phyloP scores from a whole-genome alignment of 2,329 filamentous ascomycete genomes.

The Trichoderma sp. region DNA sequence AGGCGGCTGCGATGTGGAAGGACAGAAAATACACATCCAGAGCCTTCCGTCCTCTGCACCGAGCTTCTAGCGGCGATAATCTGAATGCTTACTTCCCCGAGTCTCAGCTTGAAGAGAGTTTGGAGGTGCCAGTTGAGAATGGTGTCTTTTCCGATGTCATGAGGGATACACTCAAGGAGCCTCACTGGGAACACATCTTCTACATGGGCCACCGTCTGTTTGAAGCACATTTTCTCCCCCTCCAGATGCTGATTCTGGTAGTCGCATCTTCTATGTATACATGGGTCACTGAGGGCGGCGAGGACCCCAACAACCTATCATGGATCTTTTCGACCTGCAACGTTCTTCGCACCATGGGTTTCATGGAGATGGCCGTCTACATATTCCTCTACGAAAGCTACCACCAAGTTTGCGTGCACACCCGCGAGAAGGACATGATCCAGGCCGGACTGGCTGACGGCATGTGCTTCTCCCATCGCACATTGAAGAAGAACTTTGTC shows the following conservation, averaged over 20 bases:
- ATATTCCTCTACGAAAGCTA: constrained; percentile 66
- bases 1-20: constrained; percentile 54
- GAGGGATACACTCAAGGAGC: constrained; percentile 48
- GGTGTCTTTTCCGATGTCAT: constrained; percentile 55
- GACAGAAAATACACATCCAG: constrained; percentile 55
- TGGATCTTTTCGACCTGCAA: constrained; percentile 62
- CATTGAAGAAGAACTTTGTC: constrained; percentile 52
- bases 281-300: constrained; percentile 48
- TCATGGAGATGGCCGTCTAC: constrained; percentile 60
- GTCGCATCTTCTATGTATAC: constrained; percentile 60
- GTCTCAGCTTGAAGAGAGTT: constrained; percentile 38
- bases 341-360: constrained; percentile 57
- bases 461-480: constrained; percentile 62
- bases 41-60: constrained; percentile 55
- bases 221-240: constrained; percentile 69
- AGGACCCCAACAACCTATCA: constrained; percentile 50
- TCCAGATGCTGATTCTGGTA: constrained; percentile 64
- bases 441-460: constrained; percentile 60
- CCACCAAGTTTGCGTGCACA: constrained; percentile 58
- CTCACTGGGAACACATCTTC: constrained; percentile 54
- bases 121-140: constrained; percentile 43
- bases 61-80: constrained; percentile 39
- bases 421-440: constrained; percentile 64
- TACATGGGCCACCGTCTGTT: constrained; percentile 65
- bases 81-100: constrained; percentile 49